Evolutionary conservation across 495 filamentous ascomycete species (phyloP), one percentile per base, ranked within the genome.

Genomic region (Oidiodendron maius): DNA sequence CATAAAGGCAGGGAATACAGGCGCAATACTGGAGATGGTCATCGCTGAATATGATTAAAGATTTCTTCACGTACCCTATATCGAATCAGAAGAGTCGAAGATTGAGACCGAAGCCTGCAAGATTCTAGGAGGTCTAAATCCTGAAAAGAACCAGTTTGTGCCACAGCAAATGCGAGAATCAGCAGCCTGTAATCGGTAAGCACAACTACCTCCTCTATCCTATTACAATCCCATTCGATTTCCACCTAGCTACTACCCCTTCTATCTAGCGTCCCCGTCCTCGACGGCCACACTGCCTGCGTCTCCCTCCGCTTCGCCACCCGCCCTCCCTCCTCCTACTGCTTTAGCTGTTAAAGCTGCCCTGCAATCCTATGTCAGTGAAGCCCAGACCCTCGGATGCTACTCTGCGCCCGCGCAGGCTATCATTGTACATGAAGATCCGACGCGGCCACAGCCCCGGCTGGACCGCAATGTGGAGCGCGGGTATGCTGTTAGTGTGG

Each of bases 31-130:
- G n/a, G n/a, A n/a, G n/a, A n/a, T n/a, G n/a, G n/a, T n/a, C n/a
- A n/a, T n/a, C n/a, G n/a, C n/a, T n/a, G n/a, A n/a, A n/a, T n/a
- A n/a, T n/a, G n/a, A n/a, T n/a, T n/a, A n/a, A n/a, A n/a, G n/a
- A n/a, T n/a, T n/a, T n/a, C n/a, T n/a, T n/a, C n/a, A n/a, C n/a
- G 86, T 94, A 44, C 88, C 88, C 2, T 91, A 74, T 63, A 94
- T 94, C 59, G 75, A 77, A n/a, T 87, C 87, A 40, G 87, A 94
- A 67, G 88, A 94, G 58, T 87, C 90, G 64, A 94, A 91, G 71
- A 76, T 94, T 12, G 83, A 89, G 69, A 84, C 81, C 40, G 87
- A 94, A 61, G 86, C 88, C 2, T 81, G 83, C 40, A 93, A 94
- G 76, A 94, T 94, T 54, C 75, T 91, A 10, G 87, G 88, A 30